Evolutionary conservation across 306 rosid species (phyloP).

Genomic region (Albizia julibrissin): DNA sequence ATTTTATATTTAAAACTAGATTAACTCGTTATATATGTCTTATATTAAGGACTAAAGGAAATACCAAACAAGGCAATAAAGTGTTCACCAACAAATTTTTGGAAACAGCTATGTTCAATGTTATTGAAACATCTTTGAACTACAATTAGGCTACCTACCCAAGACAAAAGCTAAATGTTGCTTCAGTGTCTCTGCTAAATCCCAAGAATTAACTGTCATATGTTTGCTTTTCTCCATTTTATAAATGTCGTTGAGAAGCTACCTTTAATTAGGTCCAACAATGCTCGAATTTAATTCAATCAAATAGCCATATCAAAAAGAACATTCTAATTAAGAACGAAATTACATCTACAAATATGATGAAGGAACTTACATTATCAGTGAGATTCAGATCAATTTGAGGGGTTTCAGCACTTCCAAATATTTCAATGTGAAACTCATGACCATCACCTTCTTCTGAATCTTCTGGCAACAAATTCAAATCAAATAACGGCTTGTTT

Average conservation of each 20-base stretch:
- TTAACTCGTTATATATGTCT: too few species aligned
- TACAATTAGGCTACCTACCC: too few species aligned
- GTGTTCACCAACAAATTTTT: too few species aligned
- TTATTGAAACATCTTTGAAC: too few species aligned
- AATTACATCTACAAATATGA: neutral
- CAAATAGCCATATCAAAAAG: neutral
- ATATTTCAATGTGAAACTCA: neutral
- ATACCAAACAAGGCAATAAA: too few species aligned
- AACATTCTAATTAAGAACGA: neutral
- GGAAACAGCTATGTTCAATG: too few species aligned
- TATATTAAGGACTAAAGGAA: fast-evolving
- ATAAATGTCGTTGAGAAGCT: too few species aligned
- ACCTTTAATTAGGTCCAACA: fast-evolving
- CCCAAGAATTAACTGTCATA: neutral
- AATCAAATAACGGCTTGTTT: conserved; percentile 22
- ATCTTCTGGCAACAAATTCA: conserved; percentile 20
- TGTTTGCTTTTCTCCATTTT: too few species aligned
- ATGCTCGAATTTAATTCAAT: too few species aligned
- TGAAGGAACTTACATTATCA: conserved; percentile 21
- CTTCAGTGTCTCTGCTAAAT: neutral
- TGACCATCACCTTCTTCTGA: neutral
- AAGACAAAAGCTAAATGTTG: too few species aligned
- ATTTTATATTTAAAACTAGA: too few species aligned
- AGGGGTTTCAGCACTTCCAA: too few species aligned
- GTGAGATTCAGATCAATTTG: neutral